These are phyloP conservation scores for Xylaria sp. DNA, from an alignment of 2,329 filamentous ascomycete species.

Conservation along the genomic window DNA sequence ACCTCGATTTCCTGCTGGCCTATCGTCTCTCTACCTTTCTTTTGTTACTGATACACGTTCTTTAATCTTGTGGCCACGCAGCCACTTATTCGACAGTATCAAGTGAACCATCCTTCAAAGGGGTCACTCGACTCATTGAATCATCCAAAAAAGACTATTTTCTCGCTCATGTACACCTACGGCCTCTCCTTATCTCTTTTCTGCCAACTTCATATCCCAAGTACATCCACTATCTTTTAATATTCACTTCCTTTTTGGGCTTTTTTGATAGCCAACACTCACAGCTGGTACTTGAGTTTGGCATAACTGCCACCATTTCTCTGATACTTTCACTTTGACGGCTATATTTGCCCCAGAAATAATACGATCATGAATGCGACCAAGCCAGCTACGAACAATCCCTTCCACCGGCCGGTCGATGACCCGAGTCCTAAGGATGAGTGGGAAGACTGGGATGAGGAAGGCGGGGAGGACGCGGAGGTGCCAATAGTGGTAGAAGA, in stretches of 20 bases:
- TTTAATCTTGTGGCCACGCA: slow-evolving; percentile 6
- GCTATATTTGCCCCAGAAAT: background rate
- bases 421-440: slow-evolving; percentile 28
- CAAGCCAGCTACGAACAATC: slow-evolving; percentile 26
- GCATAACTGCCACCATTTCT: slow-evolving; percentile 4
- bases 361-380: slow-evolving; percentile 29
- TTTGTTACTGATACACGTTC: slow-evolving; percentile 22
- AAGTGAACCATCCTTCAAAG: slow-evolving; percentile 18
- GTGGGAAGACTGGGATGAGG: slow-evolving; percentile 39
- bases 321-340: background rate
- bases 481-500: slow-evolving; percentile 10
- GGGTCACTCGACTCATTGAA: slow-evolving; percentile 13
- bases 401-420: slow-evolving; percentile 19
- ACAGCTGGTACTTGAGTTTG: slow-evolving; percentile 36
- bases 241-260: slow-evolving; percentile 11
- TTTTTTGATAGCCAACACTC: slow-evolving; percentile 14
- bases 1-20: slow-evolving; percentile 7
- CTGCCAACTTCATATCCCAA: background rate
- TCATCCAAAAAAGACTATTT: slow-evolving; percentile 3
- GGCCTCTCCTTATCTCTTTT: background rate
- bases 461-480: slow-evolving; percentile 26
- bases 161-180: slow-evolving; percentile 3
- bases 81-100: slow-evolving; percentile 17
- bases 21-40: slow-evolving; percentile 26
- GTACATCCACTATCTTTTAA: slow-evolving; percentile 8